phyloP scores from a whole-genome alignment of 2,329 filamentous ascomycete genomes.

The Paraconiothyrium brasiliense region DNA sequence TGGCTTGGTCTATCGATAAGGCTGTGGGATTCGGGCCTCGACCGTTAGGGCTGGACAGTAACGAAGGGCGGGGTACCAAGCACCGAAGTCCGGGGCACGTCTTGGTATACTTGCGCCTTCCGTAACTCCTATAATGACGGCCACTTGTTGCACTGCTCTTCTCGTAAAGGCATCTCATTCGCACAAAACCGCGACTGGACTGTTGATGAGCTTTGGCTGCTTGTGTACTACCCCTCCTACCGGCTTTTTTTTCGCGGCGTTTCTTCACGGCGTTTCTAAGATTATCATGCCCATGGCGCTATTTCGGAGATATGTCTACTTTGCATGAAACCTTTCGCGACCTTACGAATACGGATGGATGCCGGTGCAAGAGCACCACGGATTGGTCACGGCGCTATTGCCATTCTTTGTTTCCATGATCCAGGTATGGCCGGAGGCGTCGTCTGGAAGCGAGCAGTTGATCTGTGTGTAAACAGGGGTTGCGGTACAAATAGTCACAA shows the following conservation, averaged over 20 bases:
- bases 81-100: not conserved
- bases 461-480: not conserved
- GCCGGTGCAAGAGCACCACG: not conserved
- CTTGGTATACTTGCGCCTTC: not conserved
- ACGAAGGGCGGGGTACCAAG: not conserved
- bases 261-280: not conserved
- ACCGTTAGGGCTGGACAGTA: not conserved
- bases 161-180: not conserved
- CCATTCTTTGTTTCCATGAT: not conserved
- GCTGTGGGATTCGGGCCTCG: too few species aligned
- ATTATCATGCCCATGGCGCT: not conserved
- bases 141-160: too few species aligned
- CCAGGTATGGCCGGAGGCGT: not conserved
- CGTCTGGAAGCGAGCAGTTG: not conserved
- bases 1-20: too few species aligned
- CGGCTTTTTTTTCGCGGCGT: too few species aligned
- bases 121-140: not conserved
- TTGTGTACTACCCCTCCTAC: too few species aligned
- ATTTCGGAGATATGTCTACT: not conserved
- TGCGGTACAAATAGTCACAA: not conserved
- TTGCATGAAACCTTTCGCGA: not conserved
- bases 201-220: not conserved
- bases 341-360: not conserved
- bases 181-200: not conserved
- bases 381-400: not conserved